phyloP scores from a whole-genome alignment of 2,329 filamentous ascomycete species.

The Penicillium concentricum region DNA sequence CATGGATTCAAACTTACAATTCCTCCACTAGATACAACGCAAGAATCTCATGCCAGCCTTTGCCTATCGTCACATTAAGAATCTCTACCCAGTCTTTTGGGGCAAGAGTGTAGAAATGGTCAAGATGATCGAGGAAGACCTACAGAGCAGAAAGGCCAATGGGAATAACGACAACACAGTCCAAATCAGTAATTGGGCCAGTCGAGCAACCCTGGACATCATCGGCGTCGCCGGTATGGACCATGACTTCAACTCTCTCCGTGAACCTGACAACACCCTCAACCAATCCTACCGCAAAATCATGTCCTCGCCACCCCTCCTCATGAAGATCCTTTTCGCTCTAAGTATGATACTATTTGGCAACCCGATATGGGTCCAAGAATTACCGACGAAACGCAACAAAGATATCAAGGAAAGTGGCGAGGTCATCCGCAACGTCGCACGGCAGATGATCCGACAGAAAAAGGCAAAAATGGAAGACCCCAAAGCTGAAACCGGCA shows the following conservation, averaged over 20 bases:
- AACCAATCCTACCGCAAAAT: conserved; percentile 40
- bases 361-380: conserved; percentile 59
- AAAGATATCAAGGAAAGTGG: conserved; percentile 59
- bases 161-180: conserved; percentile 46
- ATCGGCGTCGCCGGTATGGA: conserved; percentile 72
- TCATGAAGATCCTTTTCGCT: conserved; percentile 53
- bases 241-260: conserved; percentile 66
- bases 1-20: not conserved
- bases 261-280: conserved; percentile 60
- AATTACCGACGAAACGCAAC: conserved; percentile 70
- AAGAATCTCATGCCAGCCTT: conserved; percentile 81
- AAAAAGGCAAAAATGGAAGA: conserved; percentile 61
- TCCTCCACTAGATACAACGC: conserved; percentile 53
- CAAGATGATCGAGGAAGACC: conserved; percentile 54
- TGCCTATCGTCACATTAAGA: conserved; percentile 79
- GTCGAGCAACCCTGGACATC: conserved; percentile 70
- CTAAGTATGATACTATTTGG: conserved; percentile 57
- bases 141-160: conserved; percentile 37
- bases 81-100: conserved; percentile 85
- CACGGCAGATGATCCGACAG: conserved; percentile 65
- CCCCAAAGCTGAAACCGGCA: conserved; percentile 38
- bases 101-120: conserved; percentile 68
- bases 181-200: conserved; percentile 63
- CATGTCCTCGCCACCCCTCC: conserved; percentile 15
- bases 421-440: conserved; percentile 62